Evolutionary conservation across 352 stramenopile species (phyloP), one percentile per base, ranked within the genome.

Genomic region (Phytopythium litorale): DNA sequence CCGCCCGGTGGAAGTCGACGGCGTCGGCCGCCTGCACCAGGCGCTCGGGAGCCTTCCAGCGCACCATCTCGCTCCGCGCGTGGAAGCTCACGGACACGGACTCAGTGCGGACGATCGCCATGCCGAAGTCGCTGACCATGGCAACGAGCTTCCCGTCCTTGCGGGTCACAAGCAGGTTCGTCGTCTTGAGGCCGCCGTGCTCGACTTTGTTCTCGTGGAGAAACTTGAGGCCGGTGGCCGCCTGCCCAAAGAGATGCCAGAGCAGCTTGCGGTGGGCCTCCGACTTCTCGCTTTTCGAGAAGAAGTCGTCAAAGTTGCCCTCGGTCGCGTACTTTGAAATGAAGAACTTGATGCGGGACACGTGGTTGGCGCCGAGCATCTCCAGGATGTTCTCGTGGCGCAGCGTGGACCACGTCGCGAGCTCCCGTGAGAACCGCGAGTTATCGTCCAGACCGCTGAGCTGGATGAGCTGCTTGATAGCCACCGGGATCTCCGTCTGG

Each of bases 171-270:
- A 92, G 51, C 3, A 97, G 71, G 42, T 97, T 97, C 15, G 64
- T 78, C 32, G 79, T 81, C 62, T 96, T 96, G 11, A 96, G 72
- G n/a, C 88, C 88, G 15, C 88, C 77, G 56, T 96, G 88, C 21
- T 93, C 66, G 12, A 87, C 59, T 1, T 75, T 65, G 11, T 52
- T 33, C 3, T 23, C 21, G 62, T 95, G 84, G 9, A 95, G 53
- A 51, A 79, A 88, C 38, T 67, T 25, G 3, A 95, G 64, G 0
- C 78, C 87, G 11, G 62, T 21, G 7, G 60, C 64, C 0, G 69
- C 68, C 13, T 70, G 60, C 25, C 51, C 28, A 30, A 68, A 71
- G 19, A 71, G 48, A 28, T 45, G 13, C 68, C 68, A 75, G 25
- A 72, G 68, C 32, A 58, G 19, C 9, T 55, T 28, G 0, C 23